Base-by-base conservation (phyloP, 1,284 basidiomycete species). In the Malassezia pachydermatis region DNA sequence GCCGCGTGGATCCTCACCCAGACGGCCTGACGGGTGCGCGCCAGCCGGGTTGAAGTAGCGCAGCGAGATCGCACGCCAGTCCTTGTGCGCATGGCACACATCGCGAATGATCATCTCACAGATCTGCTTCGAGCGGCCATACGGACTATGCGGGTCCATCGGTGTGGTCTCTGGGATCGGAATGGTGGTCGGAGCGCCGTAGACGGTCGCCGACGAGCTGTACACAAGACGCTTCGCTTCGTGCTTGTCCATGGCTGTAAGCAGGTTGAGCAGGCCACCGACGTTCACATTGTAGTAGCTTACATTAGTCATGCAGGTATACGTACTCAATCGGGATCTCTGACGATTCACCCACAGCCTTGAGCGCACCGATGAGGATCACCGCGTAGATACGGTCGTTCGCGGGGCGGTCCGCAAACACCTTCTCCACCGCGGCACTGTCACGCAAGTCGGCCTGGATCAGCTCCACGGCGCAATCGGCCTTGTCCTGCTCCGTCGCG, bases 41-140 rank as follows among this genome's bases (percentile, higher is more conserved):
- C 90, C 90, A 32, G 87, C 90, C 57, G 92, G 90, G 75, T 96
- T 96, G 82, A 98, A 98, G 76, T 98, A 99, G 45, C 94, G 81
- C 51, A 94, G 75, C 29, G 85, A 84, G 63, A 92, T 80, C 2
- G 81, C 84, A 37, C 81, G 77, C 84, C 86, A 92, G 58, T 77
- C 73, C 29, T 80, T 80, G 63, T 88, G 79, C 42, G 86, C 81
- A 60, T 82, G 79, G 72, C 86, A 89, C 16, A 94, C 74, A 72
- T 98, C 94, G 63, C 86, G 80, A 62, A 98, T 79, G 67, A 98
- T 81, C 34, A 80, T 81, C 76, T 99, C 94, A 55, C 80, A 81
- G 83, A 98, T 88, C 56, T 88, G 81, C 75, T 99, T 99, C 22
- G 88, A 94, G 68, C 84, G 84, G 28, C 89, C 94, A 70, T 99